Conservation (phyloP, 768 basidiomycete genomes). For the Russula dissimulans region DNA sequence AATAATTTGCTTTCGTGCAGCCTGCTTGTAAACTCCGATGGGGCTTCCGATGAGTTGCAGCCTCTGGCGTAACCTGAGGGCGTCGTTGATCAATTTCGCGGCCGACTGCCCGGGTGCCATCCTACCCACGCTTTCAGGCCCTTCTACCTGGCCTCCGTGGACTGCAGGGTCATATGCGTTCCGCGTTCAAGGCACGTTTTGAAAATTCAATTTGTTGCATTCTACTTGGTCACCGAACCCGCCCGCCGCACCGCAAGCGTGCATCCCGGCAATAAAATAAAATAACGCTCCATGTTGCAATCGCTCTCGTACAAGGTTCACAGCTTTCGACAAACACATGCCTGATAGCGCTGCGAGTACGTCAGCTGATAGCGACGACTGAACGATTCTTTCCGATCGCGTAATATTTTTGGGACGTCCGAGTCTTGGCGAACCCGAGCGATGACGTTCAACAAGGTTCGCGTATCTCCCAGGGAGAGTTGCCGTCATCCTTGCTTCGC, state of each 20-base stretch:
- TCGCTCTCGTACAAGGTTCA: background rate
- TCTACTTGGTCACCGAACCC: background rate
- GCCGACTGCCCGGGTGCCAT: background rate
- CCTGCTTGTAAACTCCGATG: background rate
- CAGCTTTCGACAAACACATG: background rate
- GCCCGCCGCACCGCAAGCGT: background rate
- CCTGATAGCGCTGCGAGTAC: background rate
- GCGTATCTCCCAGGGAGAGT: background rate
- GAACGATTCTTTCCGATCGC: constrained; percentile 1
- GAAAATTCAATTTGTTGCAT: background rate
- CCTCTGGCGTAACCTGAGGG: background rate
- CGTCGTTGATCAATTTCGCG: constrained; percentile 12
- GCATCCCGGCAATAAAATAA: background rate
- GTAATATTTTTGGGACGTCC: background rate
- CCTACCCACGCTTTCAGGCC: constrained; percentile 1
- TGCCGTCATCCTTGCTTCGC: constrained; percentile 9
- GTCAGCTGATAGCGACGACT: constrained; percentile 2
- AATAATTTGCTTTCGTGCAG: background rate
- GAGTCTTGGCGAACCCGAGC: background rate
- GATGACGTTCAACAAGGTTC: constrained; percentile 8
- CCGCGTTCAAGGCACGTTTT: background rate
- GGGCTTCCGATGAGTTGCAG: background rate
- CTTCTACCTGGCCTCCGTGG: background rate
- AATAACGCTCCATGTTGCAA: background rate
- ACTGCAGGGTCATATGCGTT: background rate